Evolutionary conservation across 2,329 filamentous ascomycete genomes (phyloP).

Genomic region (Neonectria faginata): DNA sequence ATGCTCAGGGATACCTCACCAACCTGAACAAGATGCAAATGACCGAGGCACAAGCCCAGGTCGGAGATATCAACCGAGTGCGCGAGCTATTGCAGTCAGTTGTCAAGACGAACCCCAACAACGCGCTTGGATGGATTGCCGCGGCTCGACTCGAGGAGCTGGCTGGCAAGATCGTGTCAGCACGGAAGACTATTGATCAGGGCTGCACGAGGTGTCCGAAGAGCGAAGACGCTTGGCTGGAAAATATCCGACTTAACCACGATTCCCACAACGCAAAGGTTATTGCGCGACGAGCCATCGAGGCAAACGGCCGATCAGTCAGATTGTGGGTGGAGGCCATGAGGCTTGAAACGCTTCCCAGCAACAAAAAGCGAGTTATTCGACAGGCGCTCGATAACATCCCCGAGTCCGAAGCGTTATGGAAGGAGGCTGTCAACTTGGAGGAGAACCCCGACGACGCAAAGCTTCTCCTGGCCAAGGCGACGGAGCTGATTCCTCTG

Average conservation of each 20-base stretch:
- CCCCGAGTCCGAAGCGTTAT: constrained; percentile 93
- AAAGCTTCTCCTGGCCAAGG: constrained; percentile 88
- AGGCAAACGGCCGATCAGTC: constrained; percentile 89
- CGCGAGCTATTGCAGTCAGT: constrained; percentile 94
- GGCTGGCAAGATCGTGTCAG: constrained; percentile 90
- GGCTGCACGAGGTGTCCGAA: constrained; percentile 93
- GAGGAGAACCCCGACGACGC: constrained; percentile 93
- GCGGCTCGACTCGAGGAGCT: constrained; percentile 92
- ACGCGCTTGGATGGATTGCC: constrained; percentile 95
- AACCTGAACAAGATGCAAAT: constrained; percentile 86
- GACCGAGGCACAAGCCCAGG: constrained; percentile 82
- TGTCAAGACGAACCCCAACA: constrained; percentile 95
- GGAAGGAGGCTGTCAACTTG: constrained; percentile 96
- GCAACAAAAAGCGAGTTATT: constrained; percentile 92
- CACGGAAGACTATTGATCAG: constrained; percentile 86
- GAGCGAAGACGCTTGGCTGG: constrained; percentile 94
- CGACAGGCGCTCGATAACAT: constrained; percentile 92
- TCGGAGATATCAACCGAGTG: constrained; percentile 95
- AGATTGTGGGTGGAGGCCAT: constrained; percentile 95
- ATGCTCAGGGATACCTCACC: constrained; percentile 95
- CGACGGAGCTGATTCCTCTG: constrained; percentile 92
- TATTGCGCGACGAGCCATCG: constrained; percentile 92
- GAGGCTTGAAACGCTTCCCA: constrained; percentile 84
- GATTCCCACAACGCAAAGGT: constrained; percentile 94
- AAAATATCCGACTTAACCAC: constrained; percentile 89